phyloP scores from a whole-genome alignment of 257 asterid species.

The Plantago elongata region DNA sequence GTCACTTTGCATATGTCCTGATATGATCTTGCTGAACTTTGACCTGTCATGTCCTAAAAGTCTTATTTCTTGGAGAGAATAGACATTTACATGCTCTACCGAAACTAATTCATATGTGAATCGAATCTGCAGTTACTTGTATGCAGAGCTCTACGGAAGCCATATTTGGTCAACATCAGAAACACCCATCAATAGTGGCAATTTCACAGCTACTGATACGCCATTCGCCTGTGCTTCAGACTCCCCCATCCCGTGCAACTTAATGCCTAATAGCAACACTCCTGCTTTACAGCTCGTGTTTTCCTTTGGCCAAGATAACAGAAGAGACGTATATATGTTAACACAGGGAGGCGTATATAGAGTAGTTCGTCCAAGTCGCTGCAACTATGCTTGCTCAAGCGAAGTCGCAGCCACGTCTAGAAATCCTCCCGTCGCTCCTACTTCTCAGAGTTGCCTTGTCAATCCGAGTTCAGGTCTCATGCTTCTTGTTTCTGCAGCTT shows the following conservation, averaged over 20 bases:
- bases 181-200: constrained; percentile 67
- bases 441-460: constrained; percentile 33
- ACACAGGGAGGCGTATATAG: constrained; percentile 76
- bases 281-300: constrained; percentile 70
- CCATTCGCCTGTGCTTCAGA: constrained; percentile 73
- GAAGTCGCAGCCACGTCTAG: constrained; percentile 36
- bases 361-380: constrained; percentile 88
- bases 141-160: constrained; percentile 72
- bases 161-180: constrained; percentile 81
- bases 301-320: constrained; percentile 84
- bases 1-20: not conserved
- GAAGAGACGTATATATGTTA: constrained; percentile 52
- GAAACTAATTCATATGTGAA: constrained; percentile 15
- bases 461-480: constrained; percentile 23
- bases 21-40: not conserved
- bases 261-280: constrained; percentile 56
- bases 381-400: constrained; percentile 72
- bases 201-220: constrained; percentile 49
- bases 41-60: no score
- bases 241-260: constrained; percentile 69
- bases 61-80: no score
- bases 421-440: constrained; percentile 33
- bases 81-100: no score
- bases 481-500: constrained; percentile 31
- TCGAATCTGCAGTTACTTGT: constrained; percentile 61